Evolutionary conservation across 192 early-diverging fungal genomes (phyloP).

Genomic region (Backusella tarrabulga): DNA sequence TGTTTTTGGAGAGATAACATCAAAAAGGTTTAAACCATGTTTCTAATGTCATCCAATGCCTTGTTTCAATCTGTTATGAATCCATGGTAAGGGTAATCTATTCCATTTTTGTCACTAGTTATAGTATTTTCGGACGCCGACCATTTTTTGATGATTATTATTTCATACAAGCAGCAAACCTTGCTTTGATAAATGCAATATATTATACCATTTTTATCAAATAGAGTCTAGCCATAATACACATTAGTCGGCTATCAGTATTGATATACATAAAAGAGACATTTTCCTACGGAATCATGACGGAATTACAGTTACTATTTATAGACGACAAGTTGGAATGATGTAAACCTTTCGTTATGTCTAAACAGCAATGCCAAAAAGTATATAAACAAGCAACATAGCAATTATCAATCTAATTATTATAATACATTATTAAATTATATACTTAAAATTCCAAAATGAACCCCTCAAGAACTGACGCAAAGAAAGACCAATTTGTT

Average conservation of each 20-base stretch:
- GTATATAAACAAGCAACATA: neutral
- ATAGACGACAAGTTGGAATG: neutral
- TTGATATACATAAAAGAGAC: neutral
- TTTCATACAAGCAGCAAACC: neutral
- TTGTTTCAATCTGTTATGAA: neutral
- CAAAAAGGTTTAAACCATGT: neutral
- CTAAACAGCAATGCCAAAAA: neutral
- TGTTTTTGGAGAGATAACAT: neutral
- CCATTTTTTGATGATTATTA: neutral
- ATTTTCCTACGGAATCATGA: neutral
- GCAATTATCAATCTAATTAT: no score
- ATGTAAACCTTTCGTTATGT: neutral
- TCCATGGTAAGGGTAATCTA: neutral
- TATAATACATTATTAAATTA: neutral
- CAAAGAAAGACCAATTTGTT: conserved; percentile 26
- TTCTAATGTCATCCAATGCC: neutral
- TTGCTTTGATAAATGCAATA: neutral
- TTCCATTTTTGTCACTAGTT: neutral
- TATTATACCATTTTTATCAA: neutral
- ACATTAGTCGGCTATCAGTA: neutral
- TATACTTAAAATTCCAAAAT: neutral
- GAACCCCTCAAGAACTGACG: conserved; percentile 22
- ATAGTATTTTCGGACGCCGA: neutral
- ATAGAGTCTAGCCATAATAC: neutral
- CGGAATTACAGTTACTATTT: neutral